Percentiles rank a stretch among this genome's conserved stretches.
Evolutionary conservation across 2,329 filamentous ascomycete genomes (phyloP).

Genomic region (Cercospora beticola): DNA sequence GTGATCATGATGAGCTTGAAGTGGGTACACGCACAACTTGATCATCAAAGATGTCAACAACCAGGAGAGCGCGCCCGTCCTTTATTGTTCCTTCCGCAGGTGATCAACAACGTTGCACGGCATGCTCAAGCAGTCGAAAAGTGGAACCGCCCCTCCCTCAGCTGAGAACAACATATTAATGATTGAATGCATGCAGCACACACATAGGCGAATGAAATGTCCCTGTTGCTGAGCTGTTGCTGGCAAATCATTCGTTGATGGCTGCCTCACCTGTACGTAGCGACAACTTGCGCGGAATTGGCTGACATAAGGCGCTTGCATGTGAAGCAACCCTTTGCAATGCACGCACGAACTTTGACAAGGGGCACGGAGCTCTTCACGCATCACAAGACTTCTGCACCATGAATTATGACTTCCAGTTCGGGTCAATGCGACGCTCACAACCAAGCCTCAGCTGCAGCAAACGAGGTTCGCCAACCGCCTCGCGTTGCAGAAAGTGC

Average conservation of each 20-base stretch:
- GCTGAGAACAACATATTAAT: background rate
- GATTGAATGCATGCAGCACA: background rate
- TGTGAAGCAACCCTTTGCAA: background rate
- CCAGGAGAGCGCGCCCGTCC: background rate
- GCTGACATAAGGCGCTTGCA: background rate
- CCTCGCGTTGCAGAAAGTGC: background rate
- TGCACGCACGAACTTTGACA: background rate
- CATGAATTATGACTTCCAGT: background rate
- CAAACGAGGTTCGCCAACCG: background rate
- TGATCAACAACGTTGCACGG: background rate
- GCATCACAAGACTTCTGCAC: background rate
- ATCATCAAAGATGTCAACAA: background rate
- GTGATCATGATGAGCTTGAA: background rate
- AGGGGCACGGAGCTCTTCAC: background rate
- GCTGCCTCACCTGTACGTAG: background rate
- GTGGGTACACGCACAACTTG: background rate
- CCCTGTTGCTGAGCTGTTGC: background rate
- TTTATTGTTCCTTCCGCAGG: background rate
- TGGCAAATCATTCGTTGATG: background rate
- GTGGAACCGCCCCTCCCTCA: background rate
- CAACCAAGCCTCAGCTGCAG: background rate
- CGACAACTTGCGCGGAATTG: background rate
- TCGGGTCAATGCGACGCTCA: background rate
- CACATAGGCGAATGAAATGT: background rate
- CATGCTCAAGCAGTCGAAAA: background rate